Evolutionary conservation across 768 basidiomycete genomes (phyloP).

Genomic region (Suillus placidus): DNA sequence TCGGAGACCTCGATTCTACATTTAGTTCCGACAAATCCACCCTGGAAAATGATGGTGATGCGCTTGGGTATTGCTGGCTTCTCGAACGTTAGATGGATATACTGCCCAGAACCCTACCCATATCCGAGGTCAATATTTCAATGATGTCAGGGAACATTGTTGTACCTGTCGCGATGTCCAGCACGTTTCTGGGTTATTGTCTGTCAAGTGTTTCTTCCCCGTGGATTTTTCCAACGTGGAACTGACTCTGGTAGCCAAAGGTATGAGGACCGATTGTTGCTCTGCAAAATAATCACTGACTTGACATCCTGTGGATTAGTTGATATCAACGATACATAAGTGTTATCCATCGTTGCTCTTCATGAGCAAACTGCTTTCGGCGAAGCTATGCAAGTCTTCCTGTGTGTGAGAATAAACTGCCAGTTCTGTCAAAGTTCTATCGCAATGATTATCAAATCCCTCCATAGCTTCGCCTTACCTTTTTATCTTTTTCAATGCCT

Average conservation of each 20-base stretch:
- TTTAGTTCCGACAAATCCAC: conserved; percentile 78
- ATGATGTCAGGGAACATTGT: conserved; percentile 9
- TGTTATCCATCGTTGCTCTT: conserved; percentile 23
- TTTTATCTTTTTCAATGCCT: conserved; percentile 4
- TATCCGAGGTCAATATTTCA: conserved; percentile 5
- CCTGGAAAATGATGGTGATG: conserved; percentile 75
- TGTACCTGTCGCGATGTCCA: conserved; percentile 82
- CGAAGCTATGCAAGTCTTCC: no score
- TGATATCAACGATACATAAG: conserved; percentile 24
- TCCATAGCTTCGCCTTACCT: not conserved
- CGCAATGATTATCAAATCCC: not conserved
- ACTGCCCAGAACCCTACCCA: conserved; percentile 73
- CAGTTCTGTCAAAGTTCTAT: no score
- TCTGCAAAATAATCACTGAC: conserved; percentile 47
- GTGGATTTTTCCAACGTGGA: conserved; percentile 76
- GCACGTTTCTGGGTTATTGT: conserved; percentile 76
- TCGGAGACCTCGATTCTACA: conserved; percentile 52
- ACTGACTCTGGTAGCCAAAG: conserved; percentile 59
- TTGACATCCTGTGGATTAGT: conserved; percentile 22
- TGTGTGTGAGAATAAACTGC: no score
- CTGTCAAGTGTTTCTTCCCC: conserved; percentile 70
- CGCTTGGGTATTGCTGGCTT: conserved; percentile 54
- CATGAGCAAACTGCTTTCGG: not conserved
- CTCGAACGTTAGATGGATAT: conserved; percentile 64
- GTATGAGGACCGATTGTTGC: conserved; percentile 17